A percentile compares a stretch with the other conserved stretches of the same genome.
These are phyloP conservation scores for Glutinoglossum americanum DNA, from an alignment of 495 filamentous ascomycete species.

Conservation along the genomic window DNA sequence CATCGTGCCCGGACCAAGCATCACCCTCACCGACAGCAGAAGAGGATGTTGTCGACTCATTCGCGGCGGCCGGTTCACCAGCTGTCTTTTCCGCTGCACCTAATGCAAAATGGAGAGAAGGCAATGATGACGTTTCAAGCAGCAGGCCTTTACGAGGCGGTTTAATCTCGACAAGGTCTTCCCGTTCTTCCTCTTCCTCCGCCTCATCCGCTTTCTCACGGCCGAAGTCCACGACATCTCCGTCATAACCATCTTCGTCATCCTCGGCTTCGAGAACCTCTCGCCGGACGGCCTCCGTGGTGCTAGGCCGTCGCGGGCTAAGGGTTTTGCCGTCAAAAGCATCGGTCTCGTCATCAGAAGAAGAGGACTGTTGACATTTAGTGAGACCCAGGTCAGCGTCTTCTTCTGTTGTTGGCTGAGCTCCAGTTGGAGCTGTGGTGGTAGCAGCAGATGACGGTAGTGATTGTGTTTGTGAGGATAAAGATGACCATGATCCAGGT, in stretches of 20 bases:
- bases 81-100: background rate
- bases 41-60: background rate
- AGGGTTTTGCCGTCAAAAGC: background rate
- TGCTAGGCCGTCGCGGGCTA: background rate
- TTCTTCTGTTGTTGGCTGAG: background rate
- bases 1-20: background rate
- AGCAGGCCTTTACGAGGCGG: background rate
- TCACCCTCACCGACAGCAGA: background rate
- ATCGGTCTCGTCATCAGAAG: background rate
- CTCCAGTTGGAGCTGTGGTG: background rate
- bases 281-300: background rate
- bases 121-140: background rate
- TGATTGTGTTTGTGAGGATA: background rate
- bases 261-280: background rate
- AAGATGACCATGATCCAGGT: background rate
- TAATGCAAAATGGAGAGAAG: background rate
- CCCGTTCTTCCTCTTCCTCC: background rate
- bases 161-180: constrained; percentile 2
- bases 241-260: background rate
- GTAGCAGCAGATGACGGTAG: background rate
- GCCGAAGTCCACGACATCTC: constrained; percentile 3
- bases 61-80: background rate
- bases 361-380: background rate
- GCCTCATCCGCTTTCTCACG: background rate
- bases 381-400: background rate